Base-by-base conservation (phyloP, 345 rosid genomes). In the Eutrema yunnanense region DNA sequence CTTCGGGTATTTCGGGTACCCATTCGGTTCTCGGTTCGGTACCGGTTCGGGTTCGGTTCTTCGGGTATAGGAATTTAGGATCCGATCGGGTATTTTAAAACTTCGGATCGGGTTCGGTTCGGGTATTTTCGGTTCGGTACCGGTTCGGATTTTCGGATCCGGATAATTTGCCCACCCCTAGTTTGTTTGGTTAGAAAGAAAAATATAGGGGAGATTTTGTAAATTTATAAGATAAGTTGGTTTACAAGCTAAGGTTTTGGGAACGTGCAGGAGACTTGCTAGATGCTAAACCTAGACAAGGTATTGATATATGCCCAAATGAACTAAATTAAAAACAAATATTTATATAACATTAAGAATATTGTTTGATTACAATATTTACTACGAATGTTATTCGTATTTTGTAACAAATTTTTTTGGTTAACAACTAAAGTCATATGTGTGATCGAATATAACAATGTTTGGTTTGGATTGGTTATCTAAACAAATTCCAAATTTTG, bases 191-290 rank as follows among this genome's bases (percentile, higher is more conserved):
- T 61, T 53, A 14, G n/a, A 14, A 34, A 48, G 26, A 30, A 40
- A 33, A 5, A 10, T 71, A 22, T n/a, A 8, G 6, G 41, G 55
- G 54, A 26, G 2, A 5, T 10, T 71, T 63, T 56, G 9, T 6
- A 49, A 29, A 38, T 56, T 22, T 63, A 48, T 56, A 47, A 32
- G 6, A 49, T 3, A 13, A 71, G 38, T 63, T 2, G 42, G 30
- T 50, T 64, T 57, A 8, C 27, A 70, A 64, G 75, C 48, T 32
- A 76, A 57, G 80, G 65, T 70, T 48, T 46, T 14, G 70, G 22
- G 65, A 54, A 69, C 75, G 46, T 69, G 65, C 32, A 69, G 52
- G 50, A 62, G 60, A 46, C 59, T 69, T 62, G 38, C 5, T 36
- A 62, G 79, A 22, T 75, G 79, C 79, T 59, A 67, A 67, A 67